Base-by-base conservation (phyloP, 768 basidiomycete species). In the Chiua virens region DNA sequence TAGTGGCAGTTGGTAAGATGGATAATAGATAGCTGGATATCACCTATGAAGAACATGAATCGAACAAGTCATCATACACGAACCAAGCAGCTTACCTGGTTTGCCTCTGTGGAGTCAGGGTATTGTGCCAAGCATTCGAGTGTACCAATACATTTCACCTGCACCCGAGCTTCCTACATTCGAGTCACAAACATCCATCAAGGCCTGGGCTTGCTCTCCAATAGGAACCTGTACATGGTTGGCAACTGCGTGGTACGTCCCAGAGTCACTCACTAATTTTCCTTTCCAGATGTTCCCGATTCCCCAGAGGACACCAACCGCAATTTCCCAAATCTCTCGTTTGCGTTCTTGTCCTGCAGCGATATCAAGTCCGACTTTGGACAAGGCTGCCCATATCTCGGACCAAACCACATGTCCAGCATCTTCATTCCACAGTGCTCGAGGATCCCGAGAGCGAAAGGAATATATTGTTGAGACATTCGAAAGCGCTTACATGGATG, bases 391-490 rank as follows among this genome's bases (percentile, higher is more conserved):
- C 90, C 89, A 92, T 14, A 87, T 66, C 47, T 75, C 74, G 23
- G 79, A 71, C 83, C 91, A 93, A 8, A 93, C 68, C 3, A 69
- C 69, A 17, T 62, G 65, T 13, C 85, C 87, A 3, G 69, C 73
- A 20, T 75, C 73, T 15, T 71, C 68, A 43, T 86, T 81, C 4
- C 5, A 59, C 68, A 23, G 73, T 57, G 45, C 74, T 76, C 2
- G 77, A 71, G 5, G 75, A 68, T 0, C 79, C 73, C 3, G 84
- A 78, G 13, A 89, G 75, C 4, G 92, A 85, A 32, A 95, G 74
- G 61, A 96, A 87, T 35, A 94, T 76, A 63, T 98, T 97, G 62
- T 90, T 93, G 42, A 98, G 76, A 62, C 93, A 93, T 65, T 96
- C 92, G 23, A 95, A 76, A 10, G 92, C 89, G 56, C 85, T 79